Percentiles rank a stretch among this genome's conserved stretches.
Conservation (phyloP, 192 early-diverging fungal species). For the Phlyctochytrium planicorne region DNA sequence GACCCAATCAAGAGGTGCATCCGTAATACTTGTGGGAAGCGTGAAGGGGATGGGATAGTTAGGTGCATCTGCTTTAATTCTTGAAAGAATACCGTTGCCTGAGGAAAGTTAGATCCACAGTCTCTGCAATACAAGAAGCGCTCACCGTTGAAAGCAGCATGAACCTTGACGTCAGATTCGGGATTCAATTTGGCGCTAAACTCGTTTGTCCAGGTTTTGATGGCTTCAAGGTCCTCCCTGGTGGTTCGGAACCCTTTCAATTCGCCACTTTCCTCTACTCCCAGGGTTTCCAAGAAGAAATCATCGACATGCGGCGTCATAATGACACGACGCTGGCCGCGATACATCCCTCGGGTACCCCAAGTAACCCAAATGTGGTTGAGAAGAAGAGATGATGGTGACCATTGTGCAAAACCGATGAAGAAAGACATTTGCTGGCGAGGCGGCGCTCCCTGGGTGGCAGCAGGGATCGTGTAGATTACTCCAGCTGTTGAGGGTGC, state of each 20-base stretch:
- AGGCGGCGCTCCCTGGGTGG: background rate
- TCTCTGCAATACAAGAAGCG: background rate
- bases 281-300: conserved; percentile 9
- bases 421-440: conserved; percentile 50
- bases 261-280: conserved; percentile 13
- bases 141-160: conserved; percentile 17
- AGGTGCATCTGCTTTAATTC: background rate
- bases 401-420: conserved; percentile 33
- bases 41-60: background rate
- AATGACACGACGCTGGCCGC: conserved; percentile 41
- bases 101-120: background rate
- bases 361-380: conserved; percentile 42
- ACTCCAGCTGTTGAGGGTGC: background rate
- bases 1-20: conserved; percentile 16
- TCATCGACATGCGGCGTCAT: conserved; percentile 33
- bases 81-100: conserved; percentile 22
- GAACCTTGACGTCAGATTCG: conserved; percentile 37
- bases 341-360: conserved; percentile 46
- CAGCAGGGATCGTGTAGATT: background rate
- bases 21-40: conserved; percentile 14
- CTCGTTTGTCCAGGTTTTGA: conserved; percentile 36
- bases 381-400: conserved; percentile 39
- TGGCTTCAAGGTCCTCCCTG: conserved; percentile 23
- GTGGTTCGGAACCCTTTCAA: conserved; percentile 28
- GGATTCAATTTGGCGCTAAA: conserved; percentile 31